phyloP scores from a whole-genome alignment of 495 filamentous ascomycete genomes.

The Trypethelium eluteriae region DNA sequence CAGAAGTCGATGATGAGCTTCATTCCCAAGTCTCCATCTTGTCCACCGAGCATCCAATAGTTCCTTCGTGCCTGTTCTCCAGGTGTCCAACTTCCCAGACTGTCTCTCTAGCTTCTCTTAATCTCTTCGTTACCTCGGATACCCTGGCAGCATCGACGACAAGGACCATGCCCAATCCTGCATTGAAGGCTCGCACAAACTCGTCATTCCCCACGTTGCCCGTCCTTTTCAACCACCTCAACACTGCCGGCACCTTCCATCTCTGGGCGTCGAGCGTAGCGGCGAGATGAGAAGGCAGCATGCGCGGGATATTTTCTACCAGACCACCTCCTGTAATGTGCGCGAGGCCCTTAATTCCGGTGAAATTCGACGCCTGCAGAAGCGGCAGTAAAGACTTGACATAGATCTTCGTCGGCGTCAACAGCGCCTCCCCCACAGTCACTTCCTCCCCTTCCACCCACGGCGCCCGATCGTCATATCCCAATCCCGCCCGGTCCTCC shows the following conservation, averaged over 20 bases:
- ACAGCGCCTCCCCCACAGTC: slow-evolving; percentile 60
- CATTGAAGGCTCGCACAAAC: slow-evolving; percentile 89
- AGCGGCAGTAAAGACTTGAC: slow-evolving; percentile 41
- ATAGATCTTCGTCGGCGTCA: slow-evolving; percentile 47
- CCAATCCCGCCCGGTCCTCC: slow-evolving; percentile 53
- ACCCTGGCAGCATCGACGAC: slow-evolving; percentile 55
- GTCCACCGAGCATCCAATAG: slow-evolving; percentile 51
- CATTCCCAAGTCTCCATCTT: slow-evolving; percentile 63
- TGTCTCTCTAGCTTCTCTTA: slow-evolving; percentile 63
- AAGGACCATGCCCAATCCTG: slow-evolving; percentile 84
- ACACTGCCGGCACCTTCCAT: slow-evolving; percentile 68
- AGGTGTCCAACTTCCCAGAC: slow-evolving; percentile 71
- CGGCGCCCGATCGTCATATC: slow-evolving; percentile 61
- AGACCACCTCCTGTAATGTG: slow-evolving; percentile 96
- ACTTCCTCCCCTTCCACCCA: slow-evolving; percentile 49
- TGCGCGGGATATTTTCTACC: slow-evolving; percentile 84
- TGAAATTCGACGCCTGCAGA: slow-evolving; percentile 35
- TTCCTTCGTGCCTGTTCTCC: slow-evolving; percentile 46
- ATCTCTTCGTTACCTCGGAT: slow-evolving; percentile 43
- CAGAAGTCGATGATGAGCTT: neutral
- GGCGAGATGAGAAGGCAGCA: slow-evolving; percentile 68
- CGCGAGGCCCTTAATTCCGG: slow-evolving; percentile 73
- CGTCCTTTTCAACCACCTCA: slow-evolving; percentile 71
- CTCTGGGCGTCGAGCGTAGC: slow-evolving; percentile 65
- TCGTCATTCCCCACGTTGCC: slow-evolving; percentile 68